Conservation (phyloP, 257 asterid genomes). For the Petrea volubilis region DNA sequence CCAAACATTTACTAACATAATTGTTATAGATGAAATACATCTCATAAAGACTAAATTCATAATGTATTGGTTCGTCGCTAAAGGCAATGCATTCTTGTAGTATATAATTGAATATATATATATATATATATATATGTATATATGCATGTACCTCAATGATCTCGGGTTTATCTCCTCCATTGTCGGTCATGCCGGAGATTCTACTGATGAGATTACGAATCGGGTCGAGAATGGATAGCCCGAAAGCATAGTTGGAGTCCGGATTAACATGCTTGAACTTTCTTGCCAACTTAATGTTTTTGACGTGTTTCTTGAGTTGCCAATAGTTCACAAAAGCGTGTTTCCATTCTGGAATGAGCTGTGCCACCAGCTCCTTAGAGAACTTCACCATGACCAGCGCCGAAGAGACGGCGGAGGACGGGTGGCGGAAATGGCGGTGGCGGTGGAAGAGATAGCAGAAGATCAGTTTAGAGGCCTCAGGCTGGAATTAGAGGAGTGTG, state of each 20-base stretch:
- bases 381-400: conserved; percentile 67
- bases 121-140: no score
- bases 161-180: conserved; percentile 11
- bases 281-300: conserved; percentile 55
- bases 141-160: conserved; percentile 42
- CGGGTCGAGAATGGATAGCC: conserved; percentile 62
- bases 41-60: no score
- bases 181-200: conserved; percentile 12
- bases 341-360: conserved; percentile 88
- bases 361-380: conserved; percentile 81
- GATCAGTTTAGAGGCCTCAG: conserved; percentile 12
- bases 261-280: conserved; percentile 34
- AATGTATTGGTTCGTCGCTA: no score
- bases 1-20: no score
- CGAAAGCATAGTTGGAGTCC: conserved; percentile 34
- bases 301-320: conserved; percentile 71
- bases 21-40: no score
- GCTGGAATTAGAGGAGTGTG: no score
- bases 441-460: background rate
- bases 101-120: no score
- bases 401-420: background rate
- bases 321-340: conserved; percentile 78
- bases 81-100: no score
- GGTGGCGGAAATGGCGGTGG: background rate
- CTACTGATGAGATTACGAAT: conserved; percentile 22